Base-by-base conservation (phyloP, 306 rosid genomes). In the Urtica urens region DNA sequence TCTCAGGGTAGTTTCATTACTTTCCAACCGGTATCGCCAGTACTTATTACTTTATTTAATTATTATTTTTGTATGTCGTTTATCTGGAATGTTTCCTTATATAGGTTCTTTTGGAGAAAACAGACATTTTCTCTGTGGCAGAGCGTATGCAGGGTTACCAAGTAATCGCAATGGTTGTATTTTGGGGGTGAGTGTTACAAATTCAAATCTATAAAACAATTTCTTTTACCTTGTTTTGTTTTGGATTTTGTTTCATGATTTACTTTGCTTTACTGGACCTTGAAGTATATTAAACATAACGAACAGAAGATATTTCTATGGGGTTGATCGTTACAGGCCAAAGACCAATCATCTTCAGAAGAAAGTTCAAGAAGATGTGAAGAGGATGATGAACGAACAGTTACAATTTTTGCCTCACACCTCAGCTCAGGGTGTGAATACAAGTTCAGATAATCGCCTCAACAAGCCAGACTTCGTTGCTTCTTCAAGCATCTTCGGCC, bases 401-500 rank as follows among this genome's bases (percentile, higher is more conserved):
- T 74, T 84, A 44, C 77, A 56, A 28, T 38, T 59, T 56, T 76
- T 73, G 63, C 72, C 85, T 33, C 31, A 74, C 30, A 67, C 55
- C 38, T 62, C 70, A 52, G 66, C 40, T 60, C 74, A 59, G 70
- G 53, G 38, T 30, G 60, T 33, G 45, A 53, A 10, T 13, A 7
- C 40, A 22, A 58, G 73, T 47, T 62, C 81, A 19, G 69, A 63
- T 42, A 27, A 39, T 64, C 33, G 43, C 62, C 49, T 16, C 29
- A 58, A 65, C 60, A 84, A 70, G 52, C 95, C 93, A 46, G 58
- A 76, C 66, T 76, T 88, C 51, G 44, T 88, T 63, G 93, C 74
- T 66, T 84, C 95, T 55, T 71, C 95, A 52, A 84, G 97, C 57
- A 66, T 53, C 40, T 90, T 88, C 68, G 97, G 95, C 63, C 72